Conservation (phyloP, 495 filamentous ascomycete genomes). For the Penicillium pulvis region DNA sequence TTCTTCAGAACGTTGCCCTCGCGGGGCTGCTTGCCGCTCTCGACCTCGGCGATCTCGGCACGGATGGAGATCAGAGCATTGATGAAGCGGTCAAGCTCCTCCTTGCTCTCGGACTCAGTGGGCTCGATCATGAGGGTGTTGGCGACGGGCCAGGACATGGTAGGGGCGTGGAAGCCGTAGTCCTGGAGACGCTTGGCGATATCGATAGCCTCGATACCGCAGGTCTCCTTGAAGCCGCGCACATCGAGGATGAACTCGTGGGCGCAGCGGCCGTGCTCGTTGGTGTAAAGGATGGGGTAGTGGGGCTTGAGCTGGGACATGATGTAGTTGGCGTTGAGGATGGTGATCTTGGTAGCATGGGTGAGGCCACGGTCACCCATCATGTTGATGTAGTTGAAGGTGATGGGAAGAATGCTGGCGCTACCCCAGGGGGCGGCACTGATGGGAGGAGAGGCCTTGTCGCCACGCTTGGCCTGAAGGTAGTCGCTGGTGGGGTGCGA, state of each 20-base stretch:
- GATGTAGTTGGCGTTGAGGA: slow-evolving; percentile 98
- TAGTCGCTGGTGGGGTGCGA: slow-evolving; percentile 61
- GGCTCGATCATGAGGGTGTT: slow-evolving; percentile 99
- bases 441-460: slow-evolving; percentile 63
- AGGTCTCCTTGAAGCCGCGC: slow-evolving; percentile 79
- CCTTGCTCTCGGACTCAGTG: slow-evolving; percentile 91
- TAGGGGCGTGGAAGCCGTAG: slow-evolving; percentile 97
- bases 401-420: slow-evolving; percentile 93
- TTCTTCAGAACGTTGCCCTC: slow-evolving; percentile 92
- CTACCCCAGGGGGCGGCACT: slow-evolving; percentile 89
- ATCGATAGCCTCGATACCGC: slow-evolving; percentile 91
- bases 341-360: slow-evolving; percentile 91
- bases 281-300: slow-evolving; percentile 92
- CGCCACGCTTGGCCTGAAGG: slow-evolving; percentile 63
- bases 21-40: slow-evolving; percentile 74
- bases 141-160: slow-evolving; percentile 96
- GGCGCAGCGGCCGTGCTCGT: slow-evolving; percentile 82
- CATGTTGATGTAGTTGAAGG: slow-evolving; percentile 96
- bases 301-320: slow-evolving; percentile 86
- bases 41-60: slow-evolving; percentile 80
- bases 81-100: slow-evolving; percentile 93
- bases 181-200: slow-evolving; percentile 97
- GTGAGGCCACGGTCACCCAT: slow-evolving; percentile 91
- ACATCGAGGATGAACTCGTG: slow-evolving; percentile 99
- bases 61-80: slow-evolving; percentile 90